phyloP scores from a whole-genome alignment of 2,329 filamentous ascomycete genomes.

The Coniochaeta sp. region DNA sequence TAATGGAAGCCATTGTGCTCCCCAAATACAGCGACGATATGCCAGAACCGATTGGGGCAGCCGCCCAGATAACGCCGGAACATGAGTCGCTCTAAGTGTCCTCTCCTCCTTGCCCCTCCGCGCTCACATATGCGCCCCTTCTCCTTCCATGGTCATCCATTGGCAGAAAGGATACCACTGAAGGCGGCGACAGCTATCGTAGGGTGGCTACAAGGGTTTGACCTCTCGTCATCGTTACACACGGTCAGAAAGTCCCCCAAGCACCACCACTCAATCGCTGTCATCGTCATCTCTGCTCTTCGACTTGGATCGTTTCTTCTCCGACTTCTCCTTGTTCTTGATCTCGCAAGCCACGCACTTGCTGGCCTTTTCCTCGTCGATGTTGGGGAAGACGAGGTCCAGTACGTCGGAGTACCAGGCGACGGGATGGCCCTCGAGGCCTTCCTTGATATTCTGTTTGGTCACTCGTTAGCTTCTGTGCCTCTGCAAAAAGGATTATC shows the following conservation, averaged over 20 bases:
- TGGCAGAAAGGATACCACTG: background rate
- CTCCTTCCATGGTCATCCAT: background rate
- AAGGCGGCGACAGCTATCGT: background rate
- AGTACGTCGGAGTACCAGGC: slow-evolving; percentile 95
- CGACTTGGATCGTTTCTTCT: slow-evolving; percentile 33
- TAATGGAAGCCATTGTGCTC: background rate
- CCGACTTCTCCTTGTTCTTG: slow-evolving; percentile 40
- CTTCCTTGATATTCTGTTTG: slow-evolving; percentile 92
- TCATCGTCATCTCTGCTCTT: slow-evolving; percentile 57
- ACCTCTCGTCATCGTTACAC: background rate
- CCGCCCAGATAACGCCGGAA: background rate
- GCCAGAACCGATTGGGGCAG: background rate
- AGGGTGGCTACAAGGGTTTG: background rate
- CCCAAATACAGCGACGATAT: background rate
- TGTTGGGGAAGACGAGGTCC: slow-evolving; percentile 75
- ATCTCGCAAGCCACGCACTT: slow-evolving; percentile 58
- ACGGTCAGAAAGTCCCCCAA: background rate
- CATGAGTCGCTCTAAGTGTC: background rate
- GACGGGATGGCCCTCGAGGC: slow-evolving; percentile 84
- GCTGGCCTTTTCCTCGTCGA: slow-evolving; percentile 69
- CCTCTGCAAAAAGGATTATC: background rate
- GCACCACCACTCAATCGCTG: slow-evolving; percentile 13
- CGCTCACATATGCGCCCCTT: background rate
- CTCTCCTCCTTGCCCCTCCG: background rate
- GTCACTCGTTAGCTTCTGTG: slow-evolving; percentile 7